Evolutionary conservation across 768 basidiomycete species (phyloP).

Genomic region (Coprinopsis cinerea): DNA sequence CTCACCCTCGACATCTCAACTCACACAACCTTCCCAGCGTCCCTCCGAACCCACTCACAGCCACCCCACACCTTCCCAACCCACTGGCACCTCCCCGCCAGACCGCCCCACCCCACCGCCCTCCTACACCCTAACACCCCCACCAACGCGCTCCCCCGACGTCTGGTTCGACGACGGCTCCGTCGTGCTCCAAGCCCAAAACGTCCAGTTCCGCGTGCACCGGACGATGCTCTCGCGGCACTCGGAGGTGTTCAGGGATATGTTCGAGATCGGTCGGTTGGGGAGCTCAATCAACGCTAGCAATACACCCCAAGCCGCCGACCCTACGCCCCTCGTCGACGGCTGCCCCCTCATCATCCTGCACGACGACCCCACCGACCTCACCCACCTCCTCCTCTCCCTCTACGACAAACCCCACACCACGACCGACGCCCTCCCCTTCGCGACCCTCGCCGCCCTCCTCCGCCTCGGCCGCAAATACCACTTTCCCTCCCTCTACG

Average conservation of each 20-base stretch:
- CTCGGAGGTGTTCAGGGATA: constrained; percentile 19
- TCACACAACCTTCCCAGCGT: not conserved
- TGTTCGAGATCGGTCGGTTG: constrained; percentile 20
- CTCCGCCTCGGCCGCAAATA: constrained; percentile 18
- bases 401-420: constrained; percentile 6
- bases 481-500: constrained; percentile 8
- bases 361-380: constrained; percentile 10
- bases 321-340: not conserved
- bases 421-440: not conserved
- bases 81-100: too few species aligned
- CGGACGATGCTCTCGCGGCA: constrained; percentile 15
- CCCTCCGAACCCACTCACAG: too few species aligned
- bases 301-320: too few species aligned
- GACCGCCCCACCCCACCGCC: too few species aligned
- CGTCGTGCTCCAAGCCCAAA: constrained; percentile 17
- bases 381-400: constrained; percentile 7
- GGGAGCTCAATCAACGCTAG: too few species aligned
- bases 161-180: constrained; percentile 21
- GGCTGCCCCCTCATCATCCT: constrained; percentile 13
- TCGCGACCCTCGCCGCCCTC: constrained; percentile 10
- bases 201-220: constrained; percentile 20
- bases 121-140: too few species aligned
- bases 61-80: too few species aligned
- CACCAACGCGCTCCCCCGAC: not conserved
- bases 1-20: too few species aligned